phyloP scores from a whole-genome alignment of 768 basidiomycete genomes.

The Boletales sp. region DNA sequence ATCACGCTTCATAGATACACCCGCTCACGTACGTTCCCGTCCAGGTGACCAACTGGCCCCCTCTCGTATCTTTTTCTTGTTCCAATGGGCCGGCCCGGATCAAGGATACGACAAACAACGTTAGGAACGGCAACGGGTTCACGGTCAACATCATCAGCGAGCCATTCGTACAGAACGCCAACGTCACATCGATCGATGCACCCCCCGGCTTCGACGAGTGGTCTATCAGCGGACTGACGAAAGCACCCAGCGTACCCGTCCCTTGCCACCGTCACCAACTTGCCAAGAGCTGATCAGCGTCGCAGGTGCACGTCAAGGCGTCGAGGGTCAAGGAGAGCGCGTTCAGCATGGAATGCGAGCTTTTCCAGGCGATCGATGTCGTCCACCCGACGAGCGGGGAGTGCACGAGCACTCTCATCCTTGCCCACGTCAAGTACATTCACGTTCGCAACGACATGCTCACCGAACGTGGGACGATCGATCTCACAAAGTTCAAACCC shows the following conservation, averaged over 20 bases:
- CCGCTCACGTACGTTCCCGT: no score
- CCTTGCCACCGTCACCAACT: neutral
- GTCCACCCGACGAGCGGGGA: conserved; percentile 28
- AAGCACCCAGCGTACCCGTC: conserved; percentile 19
- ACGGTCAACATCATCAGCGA: conserved; percentile 58
- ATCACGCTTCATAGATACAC: no score
- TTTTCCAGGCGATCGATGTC: conserved; percentile 33
- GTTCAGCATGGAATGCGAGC: conserved; percentile 46
- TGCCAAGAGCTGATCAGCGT: neutral
- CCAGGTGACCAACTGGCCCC: conserved; percentile 21
- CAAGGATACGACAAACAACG: conserved; percentile 47
- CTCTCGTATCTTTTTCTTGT: conserved; percentile 38
- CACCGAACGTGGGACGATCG: conserved; percentile 34
- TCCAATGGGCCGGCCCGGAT: conserved; percentile 12
- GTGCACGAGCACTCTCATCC: conserved; percentile 31
- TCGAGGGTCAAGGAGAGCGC: conserved; percentile 44
- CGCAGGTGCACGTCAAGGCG: conserved; percentile 37
- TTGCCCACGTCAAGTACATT: conserved; percentile 40
- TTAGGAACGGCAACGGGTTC: conserved; percentile 45
- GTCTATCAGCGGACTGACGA: conserved; percentile 41
- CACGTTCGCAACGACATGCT: conserved; percentile 43
- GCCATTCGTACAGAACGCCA: conserved; percentile 39
- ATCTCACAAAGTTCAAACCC: conserved; percentile 34
- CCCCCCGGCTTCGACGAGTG: conserved; percentile 39
- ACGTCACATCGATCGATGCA: conserved; percentile 35